A percentile compares a stretch with the other conserved stretches of the same genome.
Evolutionary conservation across 257 asterid genomes (phyloP).

Genomic region (Plantago major): DNA sequence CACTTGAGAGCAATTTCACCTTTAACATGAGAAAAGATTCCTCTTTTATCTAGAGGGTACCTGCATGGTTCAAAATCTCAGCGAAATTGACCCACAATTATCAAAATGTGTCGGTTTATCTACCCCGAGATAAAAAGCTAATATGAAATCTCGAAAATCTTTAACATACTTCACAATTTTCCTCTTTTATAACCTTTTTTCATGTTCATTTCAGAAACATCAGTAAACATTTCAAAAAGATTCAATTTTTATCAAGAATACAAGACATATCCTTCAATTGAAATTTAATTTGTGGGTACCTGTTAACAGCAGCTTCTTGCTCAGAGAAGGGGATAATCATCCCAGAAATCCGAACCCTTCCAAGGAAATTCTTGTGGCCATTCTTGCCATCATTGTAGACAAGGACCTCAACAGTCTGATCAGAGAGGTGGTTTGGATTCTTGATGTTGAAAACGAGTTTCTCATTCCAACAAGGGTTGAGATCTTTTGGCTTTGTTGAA

Average conservation of each 20-base stretch:
- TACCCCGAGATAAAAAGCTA: no score
- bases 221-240: no score
- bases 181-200: no score
- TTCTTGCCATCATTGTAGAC: conserved; percentile 63
- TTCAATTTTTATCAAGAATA: no score
- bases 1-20: conserved; percentile 74
- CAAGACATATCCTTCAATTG: no score
- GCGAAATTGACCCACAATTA: no score
- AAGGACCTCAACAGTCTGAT: conserved; percentile 48
- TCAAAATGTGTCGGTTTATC: no score
- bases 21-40: conserved; percentile 69
- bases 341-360: conserved; percentile 73
- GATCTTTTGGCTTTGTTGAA: conserved; percentile 59
- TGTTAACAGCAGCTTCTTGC: conserved; percentile 52
- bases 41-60: conserved; percentile 91
- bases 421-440: conserved; percentile 36
- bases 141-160: no score
- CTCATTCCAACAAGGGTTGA: conserved; percentile 80
- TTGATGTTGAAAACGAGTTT: conserved; percentile 56
- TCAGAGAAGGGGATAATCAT: conserved; percentile 52
- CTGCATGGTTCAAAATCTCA: conserved; percentile 12
- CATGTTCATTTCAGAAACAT: no score
- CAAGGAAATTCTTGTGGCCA: conserved; percentile 69
- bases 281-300: conserved; percentile 23
- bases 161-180: no score